Percentiles rank a stretch among this genome's conserved stretches.
Evolutionary conservation across 73 alveolate species (phyloP).

Genomic region (Blepharisma japonicum): DNA sequence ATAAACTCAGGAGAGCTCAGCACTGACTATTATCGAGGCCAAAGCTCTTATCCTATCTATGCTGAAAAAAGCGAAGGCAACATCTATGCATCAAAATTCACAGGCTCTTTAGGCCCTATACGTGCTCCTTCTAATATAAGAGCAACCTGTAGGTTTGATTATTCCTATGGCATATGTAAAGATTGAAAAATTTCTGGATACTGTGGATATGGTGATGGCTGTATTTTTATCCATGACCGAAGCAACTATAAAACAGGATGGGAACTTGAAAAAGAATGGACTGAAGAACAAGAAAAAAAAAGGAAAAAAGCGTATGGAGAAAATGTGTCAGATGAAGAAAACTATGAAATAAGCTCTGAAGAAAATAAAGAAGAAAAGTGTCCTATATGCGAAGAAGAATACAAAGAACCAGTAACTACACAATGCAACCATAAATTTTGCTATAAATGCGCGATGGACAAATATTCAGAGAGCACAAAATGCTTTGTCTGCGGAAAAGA

Average conservation of each 20-base stretch:
- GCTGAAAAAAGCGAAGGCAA: conserved; percentile 45
- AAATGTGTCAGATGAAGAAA: no score
- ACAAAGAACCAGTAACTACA: conserved; percentile 52
- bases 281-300: conserved; percentile 59
- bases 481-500: conserved; percentile 67
- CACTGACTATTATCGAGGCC: conserved; percentile 53
- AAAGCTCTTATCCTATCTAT: conserved; percentile 44
- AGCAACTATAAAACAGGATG: conserved; percentile 92
- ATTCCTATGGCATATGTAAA: conserved; percentile 90
- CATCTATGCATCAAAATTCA: conserved; percentile 30
- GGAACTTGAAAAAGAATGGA: conserved; percentile 84
- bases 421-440: conserved; percentile 77
- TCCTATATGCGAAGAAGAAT: conserved; percentile 58
- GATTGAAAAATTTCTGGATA: conserved; percentile 91
- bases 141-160: conserved; percentile 83
- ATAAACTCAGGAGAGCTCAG: conserved; percentile 47
- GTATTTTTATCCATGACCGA: conserved; percentile 94
- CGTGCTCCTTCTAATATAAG: conserved; percentile 71
- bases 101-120: conserved; percentile 52
- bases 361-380: conserved; percentile 55
- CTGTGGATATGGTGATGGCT: conserved; percentile 94
- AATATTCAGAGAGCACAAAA: conserved; percentile 40
- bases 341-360: conserved; percentile 29
- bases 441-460: conserved; percentile 66
- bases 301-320: conserved; percentile 34